These are phyloP conservation scores for Celoporthe dispersa DNA, from an alignment of 2,329 filamentous ascomycete genomes.

Conservation along the genomic window DNA sequence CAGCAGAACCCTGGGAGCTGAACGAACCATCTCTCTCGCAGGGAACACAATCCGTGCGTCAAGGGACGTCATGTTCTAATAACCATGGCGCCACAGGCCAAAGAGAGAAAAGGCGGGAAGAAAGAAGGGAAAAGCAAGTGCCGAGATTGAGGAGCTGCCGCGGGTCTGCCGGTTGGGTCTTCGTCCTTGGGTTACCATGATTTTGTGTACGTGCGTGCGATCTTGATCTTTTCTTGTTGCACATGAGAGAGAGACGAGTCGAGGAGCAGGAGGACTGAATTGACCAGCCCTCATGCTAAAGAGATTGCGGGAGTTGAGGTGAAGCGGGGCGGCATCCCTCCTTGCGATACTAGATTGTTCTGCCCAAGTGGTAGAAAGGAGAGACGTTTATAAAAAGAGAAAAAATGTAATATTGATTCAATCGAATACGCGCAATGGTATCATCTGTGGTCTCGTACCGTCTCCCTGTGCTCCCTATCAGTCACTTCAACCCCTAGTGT, in stretches of 20 bases:
- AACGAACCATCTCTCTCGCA: background rate
- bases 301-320: background rate
- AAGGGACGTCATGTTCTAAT: background rate
- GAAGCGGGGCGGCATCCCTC: background rate
- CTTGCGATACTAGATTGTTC: no score
- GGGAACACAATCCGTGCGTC: background rate
- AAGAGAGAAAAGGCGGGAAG: background rate
- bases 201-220: background rate
- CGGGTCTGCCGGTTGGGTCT: background rate
- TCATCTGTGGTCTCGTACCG: background rate
- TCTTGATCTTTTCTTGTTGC: background rate
- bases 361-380: no score
- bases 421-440: slow-evolving; percentile 11
- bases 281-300: background rate
- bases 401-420: background rate
- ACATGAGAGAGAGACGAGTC: background rate
- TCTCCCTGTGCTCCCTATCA: background rate
- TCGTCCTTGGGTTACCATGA: background rate
- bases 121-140: background rate
- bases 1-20: background rate
- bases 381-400: background rate
- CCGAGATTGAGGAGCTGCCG: background rate
- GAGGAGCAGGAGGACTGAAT: background rate
- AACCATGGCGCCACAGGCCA: background rate
- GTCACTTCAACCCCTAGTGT: background rate